Conservation (phyloP, 768 basidiomycete species). For the Vishniacozyma victoriae region DNA sequence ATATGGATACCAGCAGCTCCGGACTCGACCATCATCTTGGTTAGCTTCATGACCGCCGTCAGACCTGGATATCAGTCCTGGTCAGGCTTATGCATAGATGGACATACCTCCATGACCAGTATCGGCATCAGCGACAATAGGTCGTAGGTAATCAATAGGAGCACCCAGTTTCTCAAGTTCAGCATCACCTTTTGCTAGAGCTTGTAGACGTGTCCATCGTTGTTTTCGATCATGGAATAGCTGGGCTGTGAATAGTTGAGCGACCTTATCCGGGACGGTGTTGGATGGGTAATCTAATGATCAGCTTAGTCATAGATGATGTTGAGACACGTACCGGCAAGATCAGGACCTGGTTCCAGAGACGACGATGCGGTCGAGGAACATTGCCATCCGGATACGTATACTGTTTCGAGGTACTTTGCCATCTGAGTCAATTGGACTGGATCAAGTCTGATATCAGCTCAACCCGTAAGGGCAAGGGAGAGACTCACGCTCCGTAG, state of each 20-base stretch:
- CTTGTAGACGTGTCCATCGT: slow-evolving; percentile 48
- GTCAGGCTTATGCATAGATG: background rate
- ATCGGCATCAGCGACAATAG: slow-evolving; percentile 93
- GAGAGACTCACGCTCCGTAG: slow-evolving; percentile 87
- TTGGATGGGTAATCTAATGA: slow-evolving; percentile 87
- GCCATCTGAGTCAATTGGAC: slow-evolving; percentile 99
- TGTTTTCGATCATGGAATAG: slow-evolving; percentile 99
- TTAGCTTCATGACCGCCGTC: slow-evolving; percentile 97
- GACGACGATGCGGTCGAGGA: slow-evolving; percentile 89
- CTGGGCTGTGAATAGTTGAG: slow-evolving; percentile 95
- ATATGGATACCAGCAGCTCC: slow-evolving; percentile 97
- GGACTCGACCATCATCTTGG: slow-evolving; percentile 98
- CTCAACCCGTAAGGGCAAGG: background rate
- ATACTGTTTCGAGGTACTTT: slow-evolving; percentile 90
- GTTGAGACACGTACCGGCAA: slow-evolving; percentile 63
- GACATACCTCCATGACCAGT: slow-evolving; percentile 73
- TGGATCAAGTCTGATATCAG: slow-evolving; percentile 74
- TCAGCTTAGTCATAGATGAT: background rate
- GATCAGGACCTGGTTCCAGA: slow-evolving; percentile 96
- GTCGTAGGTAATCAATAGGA: slow-evolving; percentile 80
- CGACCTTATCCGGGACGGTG: slow-evolving; percentile 97
- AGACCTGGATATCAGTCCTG: slow-evolving; percentile 54
- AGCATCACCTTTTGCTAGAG: slow-evolving; percentile 39
- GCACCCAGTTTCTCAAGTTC: slow-evolving; percentile 65
- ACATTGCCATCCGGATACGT: slow-evolving; percentile 82